Base-by-base conservation (phyloP, 441 rosid genomes). In the Metrosideros polymorpha region DNA sequence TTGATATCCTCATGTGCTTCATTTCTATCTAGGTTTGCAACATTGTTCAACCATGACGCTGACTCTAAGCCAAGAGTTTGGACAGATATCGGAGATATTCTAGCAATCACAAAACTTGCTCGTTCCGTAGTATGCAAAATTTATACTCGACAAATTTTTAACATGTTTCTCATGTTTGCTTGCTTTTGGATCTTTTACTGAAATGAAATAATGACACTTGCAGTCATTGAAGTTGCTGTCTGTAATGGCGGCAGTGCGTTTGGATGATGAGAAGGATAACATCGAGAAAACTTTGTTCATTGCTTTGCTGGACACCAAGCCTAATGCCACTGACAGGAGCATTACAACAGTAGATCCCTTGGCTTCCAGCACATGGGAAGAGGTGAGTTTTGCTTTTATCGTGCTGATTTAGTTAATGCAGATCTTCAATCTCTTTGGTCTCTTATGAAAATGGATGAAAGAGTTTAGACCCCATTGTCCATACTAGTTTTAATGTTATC, bases 61-160 rank as follows among this genome's bases (percentile, higher is more conserved):
- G 99, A 96, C 89, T 96, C 99, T 86, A 96, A 96, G 97, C 99
- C 99, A 43, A 96, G 99, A 66, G 93, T 98, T 88, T 98, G 99
- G 99, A 96, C 95, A 76, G 98, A 99, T 88, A 94, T 94, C 42
- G 99, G 96, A 92, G 99, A 98, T 90, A 96, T 98, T 90, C 92
- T 97, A 89, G 96, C 98, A 85, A 96, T 96, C 84, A 96, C 99
- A 39, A 96, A 95, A 93, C 89, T 92, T 88, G 98, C 99, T 90
- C 97, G 97, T 87, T 94, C 95, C 86, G 93, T 95, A 14, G 99
- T 97, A 96, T 87, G 96, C 42, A 53, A 15, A 39, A 50, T 45
- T 86, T 86, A 85, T 88, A 39, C 42, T 29, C 82, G 59, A 61
- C 87, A 59, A 86, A 39, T 75, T 66, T 30, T 47, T 86, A 15